Conservation (phyloP, 2,329 filamentous ascomycete genomes). For the Colletotrichum eremochloae region DNA sequence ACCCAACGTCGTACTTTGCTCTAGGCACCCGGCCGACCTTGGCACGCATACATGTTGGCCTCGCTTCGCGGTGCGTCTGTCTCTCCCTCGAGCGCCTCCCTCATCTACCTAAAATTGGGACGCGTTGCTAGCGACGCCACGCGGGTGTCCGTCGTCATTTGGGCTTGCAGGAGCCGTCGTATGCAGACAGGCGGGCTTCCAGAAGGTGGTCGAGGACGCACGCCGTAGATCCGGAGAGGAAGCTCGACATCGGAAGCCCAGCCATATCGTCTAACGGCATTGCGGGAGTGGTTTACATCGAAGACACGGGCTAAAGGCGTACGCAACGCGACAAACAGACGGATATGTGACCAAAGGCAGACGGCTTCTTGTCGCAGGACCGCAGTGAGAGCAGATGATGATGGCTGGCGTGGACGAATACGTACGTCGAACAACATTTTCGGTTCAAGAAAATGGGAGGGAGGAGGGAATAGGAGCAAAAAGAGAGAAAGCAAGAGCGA, state of each 20-base stretch:
- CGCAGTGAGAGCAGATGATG: neutral
- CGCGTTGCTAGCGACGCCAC: too few relatives aligned
- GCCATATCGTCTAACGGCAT: neutral
- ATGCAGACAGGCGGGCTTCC: slow-evolving; percentile 1
- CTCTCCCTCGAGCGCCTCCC: too few relatives aligned
- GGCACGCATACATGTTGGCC: slow-evolving; percentile 9
- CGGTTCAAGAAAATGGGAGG: neutral
- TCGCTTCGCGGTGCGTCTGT: too few relatives aligned
- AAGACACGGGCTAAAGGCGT: neutral
- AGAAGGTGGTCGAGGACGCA: neutral
- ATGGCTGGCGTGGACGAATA: neutral
- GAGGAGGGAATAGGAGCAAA: neutral
- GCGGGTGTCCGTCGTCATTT: too few relatives aligned
- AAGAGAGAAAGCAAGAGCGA: neutral
- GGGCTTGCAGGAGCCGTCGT: neutral
- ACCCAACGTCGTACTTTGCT: neutral
- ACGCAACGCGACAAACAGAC: neutral
- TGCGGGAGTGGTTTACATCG: neutral
- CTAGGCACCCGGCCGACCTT: slow-evolving; percentile 25
- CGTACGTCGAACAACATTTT: neutral
- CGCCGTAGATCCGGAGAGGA: slow-evolving; percentile 8
- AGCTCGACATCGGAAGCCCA: slow-evolving; percentile 3
- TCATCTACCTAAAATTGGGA: too few relatives aligned
- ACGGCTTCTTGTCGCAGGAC: neutral
- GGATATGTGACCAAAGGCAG: neutral